Base-by-base conservation (phyloP, 192 early-diverging fungal genomes). In the Umbelopsis ramanniana region DNA sequence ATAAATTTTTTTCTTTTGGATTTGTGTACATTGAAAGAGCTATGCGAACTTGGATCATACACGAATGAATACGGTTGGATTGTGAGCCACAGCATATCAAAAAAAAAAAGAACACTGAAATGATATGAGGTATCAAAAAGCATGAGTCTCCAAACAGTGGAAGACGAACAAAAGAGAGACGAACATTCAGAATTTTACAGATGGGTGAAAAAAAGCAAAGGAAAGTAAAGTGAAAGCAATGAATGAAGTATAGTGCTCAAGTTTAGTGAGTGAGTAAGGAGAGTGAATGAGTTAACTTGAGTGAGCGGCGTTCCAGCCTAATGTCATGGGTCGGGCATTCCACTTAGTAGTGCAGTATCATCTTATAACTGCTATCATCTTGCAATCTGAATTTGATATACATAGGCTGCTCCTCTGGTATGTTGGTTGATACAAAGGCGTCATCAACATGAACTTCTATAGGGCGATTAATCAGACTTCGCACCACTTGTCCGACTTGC, bases 321-420 rank as follows among this genome's bases (percentile, higher is more conserved):
- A 43, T 43, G 40, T 43, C 40, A 43, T 43, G 53, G 21, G 24
- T 2, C 10, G 12, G 0, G 6, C 14, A 26, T 54, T 8, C 12
- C 17, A 14, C 21, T 82, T 55, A 87, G 63, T 84, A 87, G 23
- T 75, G 80, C 35, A 87, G 46, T 10, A 77, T 76, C 46, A 87
- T 69, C 23, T 78, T 83, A 17, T 81, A 66, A n/a, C 63, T 72
- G 26, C 81, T 79, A 70, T 87, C 84, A 11, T 73, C 54, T 43
- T 79, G 72, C 4, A 78, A 53, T 10, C 76, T 67, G 57, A 68
- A 77, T 23, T 81, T 76, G 21, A 93, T 81, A 8, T 86, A 83
- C 85, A 92, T 92, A 55, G 83, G 84, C 47, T 87, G 82, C 77
- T 91, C 88, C 52, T 92, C 90, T 6, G 82, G 72, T 71, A 93